A percentile compares a stretch with the other conserved stretches of the same genome.
These are phyloP conservation scores for Wallacemonas collosoma DNA, from an alignment of 208 protist species.

Conservation along the genomic window DNA sequence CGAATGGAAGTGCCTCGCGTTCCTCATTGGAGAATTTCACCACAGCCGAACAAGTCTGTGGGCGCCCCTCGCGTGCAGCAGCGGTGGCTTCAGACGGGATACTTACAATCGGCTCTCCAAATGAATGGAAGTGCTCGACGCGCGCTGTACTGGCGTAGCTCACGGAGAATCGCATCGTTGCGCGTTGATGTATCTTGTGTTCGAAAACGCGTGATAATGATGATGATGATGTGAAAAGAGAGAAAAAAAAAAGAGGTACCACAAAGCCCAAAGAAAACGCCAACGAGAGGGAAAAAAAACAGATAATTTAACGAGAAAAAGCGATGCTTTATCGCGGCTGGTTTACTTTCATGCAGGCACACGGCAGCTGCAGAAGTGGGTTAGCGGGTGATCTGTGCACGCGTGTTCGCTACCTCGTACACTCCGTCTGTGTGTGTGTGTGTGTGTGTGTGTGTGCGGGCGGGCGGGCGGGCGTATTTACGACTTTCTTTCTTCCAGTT, in stretches of 20 bases:
- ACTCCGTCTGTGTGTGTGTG: too few species aligned
- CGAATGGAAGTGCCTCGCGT: not conserved
- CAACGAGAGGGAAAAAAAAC: constrained; percentile 19
- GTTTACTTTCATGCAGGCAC: too few species aligned
- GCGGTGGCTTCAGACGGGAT: not conserved
- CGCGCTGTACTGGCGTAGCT: constrained; percentile 5
- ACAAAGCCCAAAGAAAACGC: not conserved
- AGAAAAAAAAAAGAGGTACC: not conserved
- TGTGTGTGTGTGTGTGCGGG: too few species aligned
- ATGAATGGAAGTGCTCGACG: constrained; percentile 8
- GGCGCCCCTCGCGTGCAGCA: not conserved
- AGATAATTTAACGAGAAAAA: constrained; percentile 7
- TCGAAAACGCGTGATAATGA: not conserved
- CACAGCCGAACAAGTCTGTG: not conserved
- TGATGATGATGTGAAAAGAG: constrained; percentile 13
- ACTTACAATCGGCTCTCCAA: not conserved
- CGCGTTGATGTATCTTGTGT: not conserved
- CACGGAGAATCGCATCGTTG: constrained; percentile 4
- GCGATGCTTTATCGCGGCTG: not conserved
- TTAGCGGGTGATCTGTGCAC: too few species aligned
- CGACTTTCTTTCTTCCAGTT: too few species aligned
- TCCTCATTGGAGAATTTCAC: constrained; percentile 1
- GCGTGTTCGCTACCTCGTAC: too few species aligned
- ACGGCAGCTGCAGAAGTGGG: too few species aligned
- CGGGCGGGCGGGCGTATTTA: too few species aligned